Evolutionary conservation across 805 yeast species (phyloP).

Genomic region (Lachancea thermotolerans): DNA sequence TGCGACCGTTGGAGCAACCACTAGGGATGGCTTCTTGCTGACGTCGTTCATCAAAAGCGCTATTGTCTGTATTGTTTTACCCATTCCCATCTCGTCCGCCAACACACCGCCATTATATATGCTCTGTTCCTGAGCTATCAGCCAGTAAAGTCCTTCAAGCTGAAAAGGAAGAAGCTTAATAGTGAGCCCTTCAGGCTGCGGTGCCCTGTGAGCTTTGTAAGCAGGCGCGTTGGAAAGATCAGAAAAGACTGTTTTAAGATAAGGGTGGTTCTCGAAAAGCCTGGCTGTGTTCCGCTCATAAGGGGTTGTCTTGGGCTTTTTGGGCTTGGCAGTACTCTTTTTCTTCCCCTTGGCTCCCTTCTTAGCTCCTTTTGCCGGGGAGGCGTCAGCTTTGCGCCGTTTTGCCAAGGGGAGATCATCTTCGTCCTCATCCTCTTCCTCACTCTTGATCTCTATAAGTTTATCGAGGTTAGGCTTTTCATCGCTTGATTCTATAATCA

Average conservation of each 20-base stretch:
- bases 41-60: constrained; percentile 72
- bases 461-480: constrained; percentile 19
- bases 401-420: constrained; percentile 15
- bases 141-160: constrained; percentile 89
- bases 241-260: constrained; percentile 64
- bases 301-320: constrained; percentile 53
- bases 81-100: constrained; percentile 99
- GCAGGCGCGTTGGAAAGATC: constrained; percentile 43
- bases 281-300: constrained; percentile 63
- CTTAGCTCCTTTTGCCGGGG: constrained; percentile 8
- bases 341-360: constrained; percentile 9
- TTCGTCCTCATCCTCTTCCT: constrained; percentile 20
- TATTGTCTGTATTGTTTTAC: constrained; percentile 95
- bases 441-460: constrained; percentile 10
- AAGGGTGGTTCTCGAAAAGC: constrained; percentile 72
- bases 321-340: constrained; percentile 21
- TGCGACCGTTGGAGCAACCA: constrained; percentile 98
- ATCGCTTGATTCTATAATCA: constrained; percentile 7
- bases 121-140: constrained; percentile 70
- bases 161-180: constrained; percentile 82
- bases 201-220: constrained; percentile 48
- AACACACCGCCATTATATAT: constrained; percentile 82
- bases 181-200: constrained; percentile 74
- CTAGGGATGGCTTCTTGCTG: constrained; percentile 67
- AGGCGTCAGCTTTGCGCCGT: constrained; percentile 15